phyloP scores from a whole-genome alignment of 2,329 filamentous ascomycete species.

The Talaromyces atroroseus region DNA sequence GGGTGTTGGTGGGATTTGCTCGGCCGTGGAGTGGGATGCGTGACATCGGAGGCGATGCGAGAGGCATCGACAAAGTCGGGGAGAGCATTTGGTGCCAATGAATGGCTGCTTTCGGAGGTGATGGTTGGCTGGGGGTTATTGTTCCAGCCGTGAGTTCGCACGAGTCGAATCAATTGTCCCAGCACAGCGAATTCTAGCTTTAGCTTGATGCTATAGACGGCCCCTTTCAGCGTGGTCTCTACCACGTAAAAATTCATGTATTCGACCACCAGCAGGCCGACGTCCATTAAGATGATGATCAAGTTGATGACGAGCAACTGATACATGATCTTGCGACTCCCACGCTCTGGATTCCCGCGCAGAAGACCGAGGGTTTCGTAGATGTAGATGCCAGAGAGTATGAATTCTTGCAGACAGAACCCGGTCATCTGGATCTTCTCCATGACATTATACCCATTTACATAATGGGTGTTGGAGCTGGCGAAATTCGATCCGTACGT shows the following conservation, averaged over 20 bases:
- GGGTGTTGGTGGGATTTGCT: slow-evolving; percentile 19
- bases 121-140: slow-evolving; percentile 26
- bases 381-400: slow-evolving; percentile 52
- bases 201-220: slow-evolving; percentile 46
- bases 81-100: slow-evolving; percentile 20
- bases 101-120: background rate
- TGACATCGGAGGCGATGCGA: slow-evolving; percentile 39
- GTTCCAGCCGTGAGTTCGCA: slow-evolving; percentile 35
- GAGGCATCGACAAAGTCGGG: slow-evolving; percentile 43
- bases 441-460: slow-evolving; percentile 40
- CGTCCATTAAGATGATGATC: slow-evolving; percentile 44
- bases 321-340: slow-evolving; percentile 43
- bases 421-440: slow-evolving; percentile 54
- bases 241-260: slow-evolving; percentile 42
- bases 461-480: slow-evolving; percentile 20
- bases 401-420: slow-evolving; percentile 53
- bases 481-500: slow-evolving; percentile 41
- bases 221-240: slow-evolving; percentile 44
- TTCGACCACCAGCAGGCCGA: slow-evolving; percentile 40
- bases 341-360: slow-evolving; percentile 38
- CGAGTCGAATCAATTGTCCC: slow-evolving; percentile 40
- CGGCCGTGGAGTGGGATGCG: slow-evolving; percentile 27
- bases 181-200: slow-evolving; percentile 48
- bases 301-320: slow-evolving; percentile 47
- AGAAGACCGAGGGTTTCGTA: slow-evolving; percentile 50